Conservation (phyloP, 2,329 filamentous ascomycete genomes). For the Trichoderma guizhouense region DNA sequence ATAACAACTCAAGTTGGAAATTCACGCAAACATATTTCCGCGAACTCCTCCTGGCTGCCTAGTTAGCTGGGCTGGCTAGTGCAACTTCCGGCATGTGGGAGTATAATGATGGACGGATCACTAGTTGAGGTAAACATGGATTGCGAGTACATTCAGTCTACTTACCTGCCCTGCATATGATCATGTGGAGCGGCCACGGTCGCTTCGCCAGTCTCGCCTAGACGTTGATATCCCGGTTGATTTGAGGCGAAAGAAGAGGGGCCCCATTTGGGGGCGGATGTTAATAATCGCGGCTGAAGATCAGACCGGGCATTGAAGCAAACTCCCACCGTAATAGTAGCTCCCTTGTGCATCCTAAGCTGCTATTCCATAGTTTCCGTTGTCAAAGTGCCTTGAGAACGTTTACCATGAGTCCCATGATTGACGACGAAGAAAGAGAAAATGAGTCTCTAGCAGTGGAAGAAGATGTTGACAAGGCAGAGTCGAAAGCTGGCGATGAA, state of each 20-base stretch:
- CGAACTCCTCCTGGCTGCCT: neutral
- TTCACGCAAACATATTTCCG: neutral
- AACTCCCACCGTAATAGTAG: neutral
- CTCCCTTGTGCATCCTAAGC: neutral
- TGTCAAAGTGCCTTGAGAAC: neutral
- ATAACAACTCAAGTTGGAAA: neutral
- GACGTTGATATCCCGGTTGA: neutral
- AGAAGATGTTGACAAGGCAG: slow-evolving; percentile 18
- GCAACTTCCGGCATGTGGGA: neutral
- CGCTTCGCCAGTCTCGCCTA: neutral
- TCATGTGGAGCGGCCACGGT: slow-evolving; percentile 2
- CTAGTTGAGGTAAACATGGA: neutral
- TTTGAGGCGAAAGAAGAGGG: slow-evolving; percentile 10
- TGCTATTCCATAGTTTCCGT: neutral
- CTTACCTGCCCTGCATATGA: neutral
- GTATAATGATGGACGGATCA: neutral
- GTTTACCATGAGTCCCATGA: slow-evolving; percentile 6
- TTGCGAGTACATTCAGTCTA: neutral
- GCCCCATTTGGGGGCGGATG: neutral
- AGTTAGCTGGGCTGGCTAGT: neutral
- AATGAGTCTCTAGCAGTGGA: neutral
- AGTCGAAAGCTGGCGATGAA: slow-evolving; percentile 19
- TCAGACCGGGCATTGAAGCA: neutral
- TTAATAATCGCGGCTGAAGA: slow-evolving; percentile 13
- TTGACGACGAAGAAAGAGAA: slow-evolving; percentile 16